A percentile compares a stretch with the other conserved stretches of the same genome.
Conservation (phyloP, 2,329 filamentous ascomycete species). For the Dactylella cylindrospora region DNA sequence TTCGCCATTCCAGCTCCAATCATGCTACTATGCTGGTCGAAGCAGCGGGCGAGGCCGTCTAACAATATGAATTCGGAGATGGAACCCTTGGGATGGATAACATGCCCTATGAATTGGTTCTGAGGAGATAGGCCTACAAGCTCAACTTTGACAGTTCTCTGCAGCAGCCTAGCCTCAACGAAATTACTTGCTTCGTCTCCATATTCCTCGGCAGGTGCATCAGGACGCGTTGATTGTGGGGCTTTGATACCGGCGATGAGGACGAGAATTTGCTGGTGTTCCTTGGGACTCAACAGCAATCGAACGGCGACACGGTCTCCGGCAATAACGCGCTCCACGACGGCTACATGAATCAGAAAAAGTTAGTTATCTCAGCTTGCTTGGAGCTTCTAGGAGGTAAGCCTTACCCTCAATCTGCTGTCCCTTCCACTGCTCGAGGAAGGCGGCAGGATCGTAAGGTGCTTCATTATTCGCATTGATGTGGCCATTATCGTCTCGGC, state of each 20-base stretch:
- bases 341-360: conserved; percentile 50
- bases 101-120: conserved; percentile 81
- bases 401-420: conserved; percentile 70
- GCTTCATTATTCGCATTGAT: conserved; percentile 83
- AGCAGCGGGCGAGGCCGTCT: conserved; percentile 85
- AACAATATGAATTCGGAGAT: conserved; percentile 89
- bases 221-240: conserved; percentile 82
- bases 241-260: conserved; percentile 85
- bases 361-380: conserved; percentile 1
- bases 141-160: conserved; percentile 79
- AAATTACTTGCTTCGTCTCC: conserved; percentile 87
- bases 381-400: neutral
- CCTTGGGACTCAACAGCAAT: conserved; percentile 74
- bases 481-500: conserved; percentile 61
- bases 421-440: conserved; percentile 82
- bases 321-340: conserved; percentile 87
- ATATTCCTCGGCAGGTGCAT: conserved; percentile 79
- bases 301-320: conserved; percentile 87
- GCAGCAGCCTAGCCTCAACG: conserved; percentile 80
- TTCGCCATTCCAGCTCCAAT: conserved; percentile 84
- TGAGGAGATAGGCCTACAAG: conserved; percentile 86
- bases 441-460: conserved; percentile 66
- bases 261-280: conserved; percentile 86
- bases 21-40: conserved; percentile 92
- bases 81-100: conserved; percentile 86